Percentiles rank a stretch among this genome's conserved stretches.
phyloP scores from a whole-genome alignment of 345 rosid species.

The Salix caprea region DNA sequence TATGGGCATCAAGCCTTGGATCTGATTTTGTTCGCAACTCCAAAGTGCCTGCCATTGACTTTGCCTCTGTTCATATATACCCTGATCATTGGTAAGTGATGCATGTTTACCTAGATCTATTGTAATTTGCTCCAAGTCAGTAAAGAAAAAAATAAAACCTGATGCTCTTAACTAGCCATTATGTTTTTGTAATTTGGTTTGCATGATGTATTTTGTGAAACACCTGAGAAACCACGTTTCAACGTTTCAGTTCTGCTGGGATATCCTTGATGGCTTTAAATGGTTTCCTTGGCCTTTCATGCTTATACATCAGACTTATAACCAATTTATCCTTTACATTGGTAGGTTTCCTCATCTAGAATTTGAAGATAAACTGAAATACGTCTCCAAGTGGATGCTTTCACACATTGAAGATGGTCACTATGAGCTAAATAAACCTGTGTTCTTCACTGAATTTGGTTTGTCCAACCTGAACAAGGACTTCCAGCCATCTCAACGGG shows the following conservation, averaged over 20 bases:
- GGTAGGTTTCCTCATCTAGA: conserved; percentile 58
- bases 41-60: conserved; percentile 51
- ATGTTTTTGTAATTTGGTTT: too few relatives aligned
- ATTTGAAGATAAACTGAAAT: conserved; percentile 62
- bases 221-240: too few relatives aligned
- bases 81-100: conserved; percentile 83
- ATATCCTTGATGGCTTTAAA: neutral
- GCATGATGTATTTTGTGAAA: too few relatives aligned
- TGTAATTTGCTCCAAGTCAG: neutral
- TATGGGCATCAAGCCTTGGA: conserved; percentile 78
- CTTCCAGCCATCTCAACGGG: conserved; percentile 57
- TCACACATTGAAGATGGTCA: conserved; percentile 92
- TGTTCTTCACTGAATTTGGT: conserved; percentile 83
- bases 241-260: neutral
- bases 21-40: conserved; percentile 87
- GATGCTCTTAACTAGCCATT: neutral
- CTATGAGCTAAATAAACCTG: conserved; percentile 67
- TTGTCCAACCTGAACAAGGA: conserved; percentile 69
- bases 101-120: neutral
- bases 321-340: conserved; percentile 11
- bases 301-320: neutral
- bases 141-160: too few relatives aligned
- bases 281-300: neutral
- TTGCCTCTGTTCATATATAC: conserved; percentile 89
- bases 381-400: conserved; percentile 69